Conservation (phyloP, 1,284 basidiomycete species). For the Microbotryum intermedium region DNA sequence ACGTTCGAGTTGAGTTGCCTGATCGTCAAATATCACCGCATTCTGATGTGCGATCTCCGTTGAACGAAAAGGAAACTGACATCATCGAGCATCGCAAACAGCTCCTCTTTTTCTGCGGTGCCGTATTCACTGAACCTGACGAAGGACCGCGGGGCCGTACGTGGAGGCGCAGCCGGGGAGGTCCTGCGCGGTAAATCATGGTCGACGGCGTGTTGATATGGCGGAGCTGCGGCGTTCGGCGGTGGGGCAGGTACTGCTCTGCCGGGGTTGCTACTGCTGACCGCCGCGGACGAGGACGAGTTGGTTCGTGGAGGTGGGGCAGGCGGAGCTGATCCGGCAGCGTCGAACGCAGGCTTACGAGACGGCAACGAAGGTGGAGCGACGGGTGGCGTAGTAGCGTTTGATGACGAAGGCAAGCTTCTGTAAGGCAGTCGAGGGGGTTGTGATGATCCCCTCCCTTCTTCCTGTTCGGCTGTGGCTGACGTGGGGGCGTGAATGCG, state of each 20-base stretch:
- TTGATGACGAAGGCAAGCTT: neutral
- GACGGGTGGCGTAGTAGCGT: neutral
- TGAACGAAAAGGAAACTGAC: slow-evolving; percentile 39
- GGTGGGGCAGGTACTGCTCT: neutral
- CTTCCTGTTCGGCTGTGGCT: neutral
- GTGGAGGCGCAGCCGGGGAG: neutral
- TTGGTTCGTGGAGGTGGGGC: neutral
- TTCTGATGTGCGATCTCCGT: neutral
- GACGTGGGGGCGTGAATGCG: neutral
- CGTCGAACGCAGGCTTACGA: neutral
- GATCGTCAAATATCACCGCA: neutral
- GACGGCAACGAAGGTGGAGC: neutral
- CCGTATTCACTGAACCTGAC: slow-evolving; percentile 15
- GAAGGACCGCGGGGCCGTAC: neutral
- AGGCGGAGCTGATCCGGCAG: neutral
- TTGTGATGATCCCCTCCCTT: neutral
- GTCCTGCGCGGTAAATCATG: neutral
- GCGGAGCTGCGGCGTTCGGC: neutral
- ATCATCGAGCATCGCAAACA: slow-evolving; percentile 68
- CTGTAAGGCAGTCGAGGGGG: neutral
- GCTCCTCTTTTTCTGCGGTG: slow-evolving; percentile 55
- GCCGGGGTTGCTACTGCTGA: too few relatives aligned
- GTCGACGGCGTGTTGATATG: slow-evolving; percentile 1
- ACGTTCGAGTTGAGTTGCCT: neutral
- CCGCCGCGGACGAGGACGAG: too few relatives aligned